Evolutionary conservation across 768 basidiomycete genomes (phyloP), one percentile per base, ranked within the genome.

Genomic region (Sutorius australiensis): DNA sequence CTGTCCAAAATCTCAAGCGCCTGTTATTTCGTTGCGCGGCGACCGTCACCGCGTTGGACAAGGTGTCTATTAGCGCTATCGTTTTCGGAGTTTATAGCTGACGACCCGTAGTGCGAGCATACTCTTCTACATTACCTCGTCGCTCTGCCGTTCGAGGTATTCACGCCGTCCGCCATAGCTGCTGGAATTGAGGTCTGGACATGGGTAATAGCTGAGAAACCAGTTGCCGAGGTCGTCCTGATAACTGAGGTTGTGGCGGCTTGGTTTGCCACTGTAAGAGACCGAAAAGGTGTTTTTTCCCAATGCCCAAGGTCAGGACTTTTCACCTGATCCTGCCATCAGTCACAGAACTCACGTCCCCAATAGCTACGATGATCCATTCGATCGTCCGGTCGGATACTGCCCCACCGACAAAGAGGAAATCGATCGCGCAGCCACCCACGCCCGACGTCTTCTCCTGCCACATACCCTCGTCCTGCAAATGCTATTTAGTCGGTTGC

Each of bases 101-200:
- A 65, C 30, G 21, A 41, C 27, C 32, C n/a, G 24, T 58, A 95
- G 92, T 86, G 84, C 64, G 92, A 98, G 53, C 80, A 88, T 63
- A 88, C 89, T 21, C 75, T 98, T 13, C 73, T 98, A 10, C 88
- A 91, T 69, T 87, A 92, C 67, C 75, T 98, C 24, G 94, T 98
- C 8, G 77, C 80, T 32, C 69, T 98, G 16, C 97, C 97, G 0
- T 90, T 98, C 61, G 87, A 89, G 51, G 86, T 90, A 3, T 92
- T 92, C 56, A 94, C 89, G 1, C 92, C 94, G 1, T 75, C 89
- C 5, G 84, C 93, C 1, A 82, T 98, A 51, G 80, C 90, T 14
- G 82, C 90, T 2, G 95, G 92, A 0, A 86, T 94, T 39, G 94
- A 98, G 64, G 87, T 88, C 10, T 98, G 97, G 97, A 92, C 89